These are phyloP conservation scores for Leucoagaricus sp. DNA, from an alignment of 1,284 basidiomycete genomes.

Conservation along the genomic window DNA sequence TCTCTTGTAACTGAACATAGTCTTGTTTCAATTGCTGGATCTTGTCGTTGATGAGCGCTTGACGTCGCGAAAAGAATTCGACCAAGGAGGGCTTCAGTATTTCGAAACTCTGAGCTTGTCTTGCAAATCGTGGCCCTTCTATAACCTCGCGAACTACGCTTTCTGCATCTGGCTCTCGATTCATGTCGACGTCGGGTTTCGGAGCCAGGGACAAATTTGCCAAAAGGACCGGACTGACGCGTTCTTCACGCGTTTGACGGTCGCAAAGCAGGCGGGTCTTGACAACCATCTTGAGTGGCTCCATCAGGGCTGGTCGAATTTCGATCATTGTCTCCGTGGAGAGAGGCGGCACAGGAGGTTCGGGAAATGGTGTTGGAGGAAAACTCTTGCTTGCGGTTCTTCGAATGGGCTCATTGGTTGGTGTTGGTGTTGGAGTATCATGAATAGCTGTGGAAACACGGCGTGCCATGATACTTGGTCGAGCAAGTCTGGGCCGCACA, in stretches of 20 bases:
- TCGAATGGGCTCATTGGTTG: not conserved
- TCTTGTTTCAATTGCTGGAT: conserved; percentile 58
- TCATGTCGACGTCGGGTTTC: conserved; percentile 24
- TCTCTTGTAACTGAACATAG: conserved; percentile 68
- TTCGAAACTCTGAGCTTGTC: conserved; percentile 38
- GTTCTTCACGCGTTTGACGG: conserved; percentile 59
- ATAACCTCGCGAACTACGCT: conserved; percentile 49
- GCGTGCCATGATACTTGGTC: not conserved
- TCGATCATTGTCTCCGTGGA: not conserved
- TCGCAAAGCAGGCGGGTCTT: conserved; percentile 60
- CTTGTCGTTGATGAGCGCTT: conserved; percentile 55
- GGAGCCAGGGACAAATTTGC: conserved; percentile 54
- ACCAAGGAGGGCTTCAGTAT: conserved; percentile 49
- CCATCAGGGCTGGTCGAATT: conserved; percentile 42
- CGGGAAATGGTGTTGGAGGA: not conserved
- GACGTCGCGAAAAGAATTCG: conserved; percentile 54
- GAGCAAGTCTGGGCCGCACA: not conserved
- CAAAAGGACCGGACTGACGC: conserved; percentile 60
- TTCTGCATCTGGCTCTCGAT: conserved; percentile 37
- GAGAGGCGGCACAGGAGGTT: not conserved
- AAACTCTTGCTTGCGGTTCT: not conserved
- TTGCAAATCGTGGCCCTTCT: conserved; percentile 34
- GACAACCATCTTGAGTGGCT: conserved; percentile 62
- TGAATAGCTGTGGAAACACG: not conserved
- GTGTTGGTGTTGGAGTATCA: not conserved